Evolutionary conservation across 306 rosid species (phyloP), one percentile per base, ranked within the genome.

Genomic region (Psophocarpus tetragonolobus): DNA sequence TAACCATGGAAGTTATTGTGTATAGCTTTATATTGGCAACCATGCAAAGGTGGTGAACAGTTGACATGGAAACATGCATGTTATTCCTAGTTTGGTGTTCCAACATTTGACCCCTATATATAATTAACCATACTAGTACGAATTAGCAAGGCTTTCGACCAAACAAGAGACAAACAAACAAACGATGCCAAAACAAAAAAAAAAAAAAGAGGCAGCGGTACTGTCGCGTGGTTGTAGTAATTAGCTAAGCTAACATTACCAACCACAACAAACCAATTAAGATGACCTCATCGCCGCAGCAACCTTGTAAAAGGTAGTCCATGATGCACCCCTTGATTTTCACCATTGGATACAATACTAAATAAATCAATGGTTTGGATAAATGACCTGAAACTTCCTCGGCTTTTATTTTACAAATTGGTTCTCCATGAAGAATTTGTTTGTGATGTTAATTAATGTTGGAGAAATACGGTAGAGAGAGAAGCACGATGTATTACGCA

Each of bases 1-100:
- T 20, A 9, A 53, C 8, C 21, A 20, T 21, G 30, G n/a, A n/a
- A n/a, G n/a, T n/a, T n/a, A n/a, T 10, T 27, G 0, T 60, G 66
- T 6, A 29, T 29, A 13, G 36, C 8, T 26, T 24, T 56, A 45
- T n/a, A 24, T 29, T 35, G 3, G 3, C 47, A 3, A 65, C 1
- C 48, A 76, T 68, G 48, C 68, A 66, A 66, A 75, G 5, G 14
- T 56, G 27, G 8, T 26, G 27, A 54, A 41, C 38, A 71, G 21
- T 48, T 21, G 51, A 21, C 26, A 61, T 20, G 14, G n/a, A n/a
- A n/a, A n/a, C n/a, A n/a, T n/a, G n/a, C n/a, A n/a, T n/a, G n/a
- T 38, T 18, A 54, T 74, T 85, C 80, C 72, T 63, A 18, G 86
- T 82, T 82, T 79, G 89, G 89, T 82, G 42, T 79, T 79, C 86